Evolutionary conservation across 768 basidiomycete genomes (phyloP).

Genomic region (Coprinellus micaceus): DNA sequence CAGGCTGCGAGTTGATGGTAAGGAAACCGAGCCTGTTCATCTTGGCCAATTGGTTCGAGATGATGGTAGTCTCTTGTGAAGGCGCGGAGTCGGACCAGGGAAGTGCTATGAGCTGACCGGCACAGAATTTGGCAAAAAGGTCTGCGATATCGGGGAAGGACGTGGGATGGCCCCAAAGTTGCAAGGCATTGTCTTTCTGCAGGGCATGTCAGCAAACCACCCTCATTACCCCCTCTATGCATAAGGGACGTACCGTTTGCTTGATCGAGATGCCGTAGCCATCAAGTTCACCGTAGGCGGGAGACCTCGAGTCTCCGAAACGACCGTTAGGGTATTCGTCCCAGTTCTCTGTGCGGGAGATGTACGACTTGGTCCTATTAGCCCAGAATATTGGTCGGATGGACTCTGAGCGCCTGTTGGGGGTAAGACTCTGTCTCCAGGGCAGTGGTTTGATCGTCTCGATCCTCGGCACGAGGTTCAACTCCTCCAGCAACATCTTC

Average conservation of each 20-base stretch:
- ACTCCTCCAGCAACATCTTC: conserved; percentile 90
- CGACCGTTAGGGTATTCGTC: conserved; percentile 99
- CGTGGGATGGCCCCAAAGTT: conserved; percentile 84
- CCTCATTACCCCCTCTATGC: conserved; percentile 8
- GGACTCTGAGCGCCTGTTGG: conserved; percentile 83
- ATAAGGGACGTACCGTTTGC: conserved; percentile 55
- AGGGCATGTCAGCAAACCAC: not conserved
- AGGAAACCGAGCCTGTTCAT: conserved; percentile 92
- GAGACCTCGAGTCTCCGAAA: conserved; percentile 95
- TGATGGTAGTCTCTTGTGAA: conserved; percentile 77
- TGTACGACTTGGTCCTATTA: conserved; percentile 90
- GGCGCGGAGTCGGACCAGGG: conserved; percentile 96
- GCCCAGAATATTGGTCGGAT: conserved; percentile 99
- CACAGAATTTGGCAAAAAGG: conserved; percentile 85
- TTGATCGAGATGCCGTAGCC: conserved; percentile 94
- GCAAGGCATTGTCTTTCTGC: conserved; percentile 82
- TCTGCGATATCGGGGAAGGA: conserved; percentile 58
- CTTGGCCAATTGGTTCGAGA: conserved; percentile 71
- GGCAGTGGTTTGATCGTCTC: conserved; percentile 94
- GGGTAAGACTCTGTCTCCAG: conserved; percentile 97
- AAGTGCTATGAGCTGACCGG: conserved; percentile 64
- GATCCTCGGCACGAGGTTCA: conserved; percentile 80
- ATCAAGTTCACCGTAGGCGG: conserved; percentile 96
- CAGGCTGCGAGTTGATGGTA: conserved; percentile 96
- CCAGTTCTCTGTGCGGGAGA: conserved; percentile 97